A percentile compares a stretch with the other conserved stretches of the same genome.
Evolutionary conservation across 805 yeast genomes (phyloP).

Genomic region (Ascoidea asiatica): DNA sequence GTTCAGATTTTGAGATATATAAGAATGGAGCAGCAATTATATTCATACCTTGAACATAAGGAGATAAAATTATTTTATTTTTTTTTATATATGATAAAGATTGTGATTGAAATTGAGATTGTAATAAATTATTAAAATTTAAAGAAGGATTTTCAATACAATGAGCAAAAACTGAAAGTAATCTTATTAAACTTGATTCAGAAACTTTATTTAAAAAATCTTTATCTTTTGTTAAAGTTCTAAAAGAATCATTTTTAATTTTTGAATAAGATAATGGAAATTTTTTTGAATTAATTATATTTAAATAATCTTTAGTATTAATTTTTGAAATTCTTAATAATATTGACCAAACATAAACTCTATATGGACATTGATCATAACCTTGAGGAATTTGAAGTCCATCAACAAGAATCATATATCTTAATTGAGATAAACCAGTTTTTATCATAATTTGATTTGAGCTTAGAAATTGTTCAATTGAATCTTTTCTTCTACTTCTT

Average conservation of each 20-base stretch:
- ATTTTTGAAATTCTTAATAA: slow-evolving; percentile 45
- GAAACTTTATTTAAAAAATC: slow-evolving; percentile 49
- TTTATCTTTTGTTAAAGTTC: slow-evolving; percentile 69
- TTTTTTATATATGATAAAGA: no score
- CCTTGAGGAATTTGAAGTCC: slow-evolving; percentile 19
- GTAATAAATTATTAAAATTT: no score
- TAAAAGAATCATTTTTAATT: slow-evolving; percentile 73
- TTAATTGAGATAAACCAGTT: slow-evolving; percentile 37
- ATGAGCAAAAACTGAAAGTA: slow-evolving; percentile 63
- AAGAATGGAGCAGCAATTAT: slow-evolving; percentile 76
- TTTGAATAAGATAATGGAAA: slow-evolving; percentile 50
- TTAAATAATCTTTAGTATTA: slow-evolving; percentile 38
- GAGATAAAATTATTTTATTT: slow-evolving; percentile 15
- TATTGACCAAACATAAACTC: slow-evolving; percentile 74
- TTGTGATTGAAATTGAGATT: no score
- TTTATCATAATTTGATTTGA: slow-evolving; percentile 30
- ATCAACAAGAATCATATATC: slow-evolving; percentile 37
- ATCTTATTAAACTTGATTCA: slow-evolving; percentile 55
- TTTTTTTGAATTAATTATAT: slow-evolving; percentile 38
- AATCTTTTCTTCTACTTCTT: slow-evolving; percentile 34
- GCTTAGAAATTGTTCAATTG: slow-evolving; percentile 36
- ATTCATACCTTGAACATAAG: slow-evolving; percentile 88
- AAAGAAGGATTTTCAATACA: slow-evolving; percentile 14
- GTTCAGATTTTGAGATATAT: slow-evolving; percentile 64
- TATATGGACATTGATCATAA: slow-evolving; percentile 12